These are phyloP conservation scores for Clarireedia homoeocarpa DNA, from an alignment of 2,329 filamentous ascomycete species.

Conservation along the genomic window DNA sequence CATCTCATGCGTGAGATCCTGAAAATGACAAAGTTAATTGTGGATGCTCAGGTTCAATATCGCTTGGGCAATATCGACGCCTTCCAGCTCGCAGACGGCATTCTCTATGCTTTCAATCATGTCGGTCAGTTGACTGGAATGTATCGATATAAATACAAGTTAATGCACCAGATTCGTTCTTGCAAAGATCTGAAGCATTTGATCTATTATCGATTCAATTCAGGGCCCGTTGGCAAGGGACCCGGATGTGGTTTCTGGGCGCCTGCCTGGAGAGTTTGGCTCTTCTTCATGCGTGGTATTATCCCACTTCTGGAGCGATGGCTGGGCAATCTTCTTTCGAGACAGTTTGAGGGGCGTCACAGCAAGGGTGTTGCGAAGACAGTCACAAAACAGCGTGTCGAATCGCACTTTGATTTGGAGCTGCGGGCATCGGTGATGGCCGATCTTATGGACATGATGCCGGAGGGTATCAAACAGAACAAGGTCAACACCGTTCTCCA, in stretches of 20 bases:
- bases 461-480: constrained; percentile 98
- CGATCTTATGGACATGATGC: constrained; percentile 99
- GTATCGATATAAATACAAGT: constrained; percentile 99
- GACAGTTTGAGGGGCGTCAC: constrained; percentile 96
- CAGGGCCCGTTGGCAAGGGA: constrained; percentile 91
- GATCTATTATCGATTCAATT: constrained; percentile 98
- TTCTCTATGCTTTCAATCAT: constrained; percentile 98
- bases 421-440: constrained; percentile 97
- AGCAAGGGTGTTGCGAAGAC: constrained; percentile 99
- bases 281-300: constrained; percentile 98
- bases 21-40: constrained; percentile 91
- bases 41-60: constrained; percentile 97
- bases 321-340: constrained; percentile 92
- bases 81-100: constrained; percentile 96
- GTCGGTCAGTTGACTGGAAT: constrained; percentile 97
- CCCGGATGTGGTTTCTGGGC: constrained; percentile 99
- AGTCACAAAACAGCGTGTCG: constrained; percentile 96
- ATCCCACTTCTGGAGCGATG: constrained; percentile 94
- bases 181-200: constrained; percentile 99
- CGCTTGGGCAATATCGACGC: constrained; percentile 96
- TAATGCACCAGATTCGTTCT: constrained; percentile 98
- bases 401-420: constrained; percentile 96
- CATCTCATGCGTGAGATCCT: constrained; percentile 98
- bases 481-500: constrained; percentile 98
- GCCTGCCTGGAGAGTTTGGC: constrained; percentile 96